Evolutionary conservation across 768 basidiomycete species (phyloP).

Genomic region (Tricholoma matsutake): DNA sequence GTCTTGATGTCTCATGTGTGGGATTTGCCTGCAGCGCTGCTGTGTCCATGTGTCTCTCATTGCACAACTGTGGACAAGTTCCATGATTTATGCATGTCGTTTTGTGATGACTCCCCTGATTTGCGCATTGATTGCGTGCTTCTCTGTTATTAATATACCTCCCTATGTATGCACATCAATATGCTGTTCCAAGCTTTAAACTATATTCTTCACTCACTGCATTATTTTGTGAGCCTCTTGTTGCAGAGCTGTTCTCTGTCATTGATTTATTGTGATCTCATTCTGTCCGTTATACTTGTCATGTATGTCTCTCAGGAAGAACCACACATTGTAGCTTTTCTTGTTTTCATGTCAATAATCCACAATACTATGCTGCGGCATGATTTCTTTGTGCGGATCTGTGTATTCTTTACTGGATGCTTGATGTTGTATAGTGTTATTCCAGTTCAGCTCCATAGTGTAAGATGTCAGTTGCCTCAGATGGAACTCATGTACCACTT

Average conservation of each 20-base stretch:
- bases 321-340: not conserved
- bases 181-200: too few species aligned
- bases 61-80: not conserved
- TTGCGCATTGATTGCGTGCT: not conserved
- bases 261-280: not conserved
- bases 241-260: not conserved
- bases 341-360: not conserved
- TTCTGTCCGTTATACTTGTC: not conserved
- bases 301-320: not conserved
- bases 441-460: not conserved
- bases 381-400: not conserved
- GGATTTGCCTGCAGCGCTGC: not conserved
- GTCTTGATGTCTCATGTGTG: not conserved
- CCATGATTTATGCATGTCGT: not conserved
- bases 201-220: not conserved
- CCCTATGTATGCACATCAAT: not conserved
- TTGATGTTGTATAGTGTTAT: not conserved
- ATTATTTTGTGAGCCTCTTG: not conserved
- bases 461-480: too few species aligned
- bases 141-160: not conserved
- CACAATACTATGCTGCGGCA: not conserved
- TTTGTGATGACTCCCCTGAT: not conserved
- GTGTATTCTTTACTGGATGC: not conserved
- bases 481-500: too few species aligned
- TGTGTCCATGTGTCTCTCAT: not conserved